phyloP scores from a whole-genome alignment of 139 green algal genomes.

The Mesotaenium endlicherianum region DNA sequence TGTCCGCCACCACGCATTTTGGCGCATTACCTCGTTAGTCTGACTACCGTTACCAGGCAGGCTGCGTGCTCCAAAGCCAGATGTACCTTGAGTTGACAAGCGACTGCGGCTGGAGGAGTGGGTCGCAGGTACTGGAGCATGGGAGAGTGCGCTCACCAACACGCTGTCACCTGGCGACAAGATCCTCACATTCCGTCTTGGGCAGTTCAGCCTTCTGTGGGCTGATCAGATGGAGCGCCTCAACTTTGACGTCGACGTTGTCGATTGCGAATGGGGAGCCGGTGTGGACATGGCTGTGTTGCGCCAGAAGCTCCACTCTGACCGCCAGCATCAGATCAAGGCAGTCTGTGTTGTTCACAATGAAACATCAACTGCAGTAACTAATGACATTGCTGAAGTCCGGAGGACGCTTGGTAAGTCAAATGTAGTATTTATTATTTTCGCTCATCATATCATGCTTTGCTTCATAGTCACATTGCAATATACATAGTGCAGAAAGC shows the following conservation, averaged over 20 bases:
- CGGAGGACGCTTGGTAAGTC: slow-evolving; percentile 45
- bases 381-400: slow-evolving; percentile 73
- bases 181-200: slow-evolving; percentile 82
- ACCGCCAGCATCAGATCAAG: slow-evolving; percentile 87
- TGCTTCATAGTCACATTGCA: no score
- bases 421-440: not conserved
- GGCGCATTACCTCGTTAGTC: no score
- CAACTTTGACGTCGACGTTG: slow-evolving; percentile 83
- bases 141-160: slow-evolving; percentile 90
- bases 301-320: slow-evolving; percentile 71
- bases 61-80: no score
- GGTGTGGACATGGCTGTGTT: slow-evolving; percentile 75
- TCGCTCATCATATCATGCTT: no score
- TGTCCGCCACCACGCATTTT: no score
- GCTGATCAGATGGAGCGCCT: slow-evolving; percentile 78
- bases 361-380: slow-evolving; percentile 91
- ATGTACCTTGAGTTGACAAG: no score
- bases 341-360: slow-evolving; percentile 95
- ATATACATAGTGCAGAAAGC: no score
- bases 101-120: no score
- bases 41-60: no score
- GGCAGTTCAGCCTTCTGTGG: slow-evolving; percentile 87
- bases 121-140: slow-evolving; percentile 82
- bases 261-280: slow-evolving; percentile 88
- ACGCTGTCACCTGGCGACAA: slow-evolving; percentile 92